phyloP scores from a whole-genome alignment of 208 protist genomes.

The Wallacemonas sp. region DNA sequence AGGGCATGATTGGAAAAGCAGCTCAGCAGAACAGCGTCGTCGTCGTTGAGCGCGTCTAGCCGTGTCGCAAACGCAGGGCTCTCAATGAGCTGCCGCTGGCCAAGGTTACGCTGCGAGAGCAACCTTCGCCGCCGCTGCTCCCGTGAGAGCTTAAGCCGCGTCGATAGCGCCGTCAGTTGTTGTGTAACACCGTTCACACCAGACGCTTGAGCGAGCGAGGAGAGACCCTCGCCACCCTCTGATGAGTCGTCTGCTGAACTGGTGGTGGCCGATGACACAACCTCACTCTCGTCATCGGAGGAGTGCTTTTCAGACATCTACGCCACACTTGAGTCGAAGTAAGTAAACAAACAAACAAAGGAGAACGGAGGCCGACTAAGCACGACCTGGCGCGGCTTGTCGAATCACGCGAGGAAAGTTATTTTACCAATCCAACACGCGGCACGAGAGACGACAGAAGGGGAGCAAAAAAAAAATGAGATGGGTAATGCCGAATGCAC shows the following conservation, averaged over 20 bases:
- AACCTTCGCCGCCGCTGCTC: conserved; percentile 56
- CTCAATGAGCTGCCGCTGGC: conserved; percentile 19
- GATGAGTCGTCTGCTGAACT: neutral
- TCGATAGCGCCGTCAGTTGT: conserved; percentile 11
- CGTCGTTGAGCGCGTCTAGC: conserved; percentile 22
- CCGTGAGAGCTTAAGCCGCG: conserved; percentile 45
- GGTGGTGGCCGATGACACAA: neutral
- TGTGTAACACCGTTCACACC: neutral
- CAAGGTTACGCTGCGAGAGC: conserved; percentile 67
- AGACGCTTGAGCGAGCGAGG: neutral
- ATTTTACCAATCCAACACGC: too few species aligned
- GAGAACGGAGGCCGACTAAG: too few species aligned
- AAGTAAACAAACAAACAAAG: too few species aligned
- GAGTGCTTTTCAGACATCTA: too few species aligned
- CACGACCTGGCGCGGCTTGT: too few species aligned
- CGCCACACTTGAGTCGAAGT: too few species aligned
- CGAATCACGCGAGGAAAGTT: too few species aligned
- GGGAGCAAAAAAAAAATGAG: too few species aligned
- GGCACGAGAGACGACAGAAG: too few species aligned
- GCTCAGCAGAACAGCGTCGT: conserved; percentile 50
- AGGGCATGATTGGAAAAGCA: conserved; percentile 55
- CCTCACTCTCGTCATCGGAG: conserved; percentile 5
- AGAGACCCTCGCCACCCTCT: too few species aligned
- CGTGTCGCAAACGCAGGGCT: conserved; percentile 34
- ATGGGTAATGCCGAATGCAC: too few species aligned